phyloP scores from a whole-genome alignment of 257 asterid genomes.

The Scutellaria barbata region DNA sequence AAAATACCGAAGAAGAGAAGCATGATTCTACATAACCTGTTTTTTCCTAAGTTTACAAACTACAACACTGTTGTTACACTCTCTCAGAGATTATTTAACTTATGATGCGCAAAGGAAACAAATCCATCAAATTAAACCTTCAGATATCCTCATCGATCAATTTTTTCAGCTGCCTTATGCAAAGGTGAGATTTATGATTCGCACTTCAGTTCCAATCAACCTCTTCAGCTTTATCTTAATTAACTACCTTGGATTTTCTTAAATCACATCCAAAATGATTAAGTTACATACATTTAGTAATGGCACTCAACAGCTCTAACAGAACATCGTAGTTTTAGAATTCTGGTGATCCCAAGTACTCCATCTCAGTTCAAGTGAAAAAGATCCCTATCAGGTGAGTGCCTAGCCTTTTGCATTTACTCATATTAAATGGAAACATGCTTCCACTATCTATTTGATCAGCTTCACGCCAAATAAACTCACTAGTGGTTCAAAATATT shows the following conservation, averaged over 20 bases:
- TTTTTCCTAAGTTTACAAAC: too few species aligned
- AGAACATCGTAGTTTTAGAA: too few species aligned
- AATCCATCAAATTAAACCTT: slow-evolving; percentile 26
- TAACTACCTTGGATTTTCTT: background rate
- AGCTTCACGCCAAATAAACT: slow-evolving; percentile 2
- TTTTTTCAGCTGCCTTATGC: slow-evolving; percentile 19
- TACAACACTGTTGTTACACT: background rate
- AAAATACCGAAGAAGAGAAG: too few species aligned
- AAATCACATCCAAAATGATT: slow-evolving; percentile 4
- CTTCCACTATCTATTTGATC: slow-evolving; percentile 8
- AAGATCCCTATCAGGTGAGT: too few species aligned
- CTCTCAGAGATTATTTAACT: slow-evolving; percentile 7
- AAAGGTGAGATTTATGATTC: slow-evolving; percentile 12
- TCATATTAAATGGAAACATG: slow-evolving; percentile 1
- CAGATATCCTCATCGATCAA: slow-evolving; percentile 31
- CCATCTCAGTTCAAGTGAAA: too few species aligned
- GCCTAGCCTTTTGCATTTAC: too few species aligned
- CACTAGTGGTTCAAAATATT: slow-evolving; percentile 11
- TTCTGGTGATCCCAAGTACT: too few species aligned
- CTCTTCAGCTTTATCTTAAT: slow-evolving; percentile 7
- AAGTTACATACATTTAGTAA: slow-evolving; percentile 12
- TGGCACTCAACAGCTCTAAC: too few species aligned
- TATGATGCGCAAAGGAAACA: background rate
- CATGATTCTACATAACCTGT: too few species aligned
- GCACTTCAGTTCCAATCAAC: slow-evolving; percentile 10